phyloP scores from a whole-genome alignment of 768 basidiomycete species.

The Calvatia gigantea region DNA sequence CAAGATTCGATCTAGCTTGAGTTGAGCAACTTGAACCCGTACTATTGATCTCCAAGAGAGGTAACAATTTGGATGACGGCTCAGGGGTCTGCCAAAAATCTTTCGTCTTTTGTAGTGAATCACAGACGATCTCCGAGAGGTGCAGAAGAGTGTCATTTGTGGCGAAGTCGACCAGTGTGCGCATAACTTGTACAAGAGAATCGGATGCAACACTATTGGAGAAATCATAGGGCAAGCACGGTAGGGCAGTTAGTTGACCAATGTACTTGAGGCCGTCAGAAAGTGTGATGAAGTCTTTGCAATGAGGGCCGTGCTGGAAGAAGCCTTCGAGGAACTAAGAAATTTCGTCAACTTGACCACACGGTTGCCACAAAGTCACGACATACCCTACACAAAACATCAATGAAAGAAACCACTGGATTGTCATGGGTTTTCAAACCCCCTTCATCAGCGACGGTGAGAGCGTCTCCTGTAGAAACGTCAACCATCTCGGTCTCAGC shows the following conservation, averaged over 20 bases:
- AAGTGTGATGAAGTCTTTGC: slow-evolving; percentile 81
- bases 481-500: slow-evolving; percentile 15
- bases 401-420: slow-evolving; percentile 71
- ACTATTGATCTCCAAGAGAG: slow-evolving; percentile 55
- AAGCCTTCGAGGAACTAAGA: slow-evolving; percentile 89
- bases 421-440: slow-evolving; percentile 65
- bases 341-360: slow-evolving; percentile 1
- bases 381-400: slow-evolving; percentile 72
- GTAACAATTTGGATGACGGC: slow-evolving; percentile 59
- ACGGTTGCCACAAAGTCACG: not conserved
- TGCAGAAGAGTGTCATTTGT: slow-evolving; percentile 71
- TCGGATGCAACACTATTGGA: slow-evolving; percentile 82
- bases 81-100: slow-evolving; percentile 62
- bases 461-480: slow-evolving; percentile 17
- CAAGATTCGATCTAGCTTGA: slow-evolving; percentile 2
- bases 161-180: slow-evolving; percentile 86
- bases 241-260: slow-evolving; percentile 73
- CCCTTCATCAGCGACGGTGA: slow-evolving; percentile 23
- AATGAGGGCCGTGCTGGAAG: slow-evolving; percentile 88
- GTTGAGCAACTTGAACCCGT: slow-evolving; percentile 18
- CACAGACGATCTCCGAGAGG: slow-evolving; percentile 65
- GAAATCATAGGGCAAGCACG: slow-evolving; percentile 88
- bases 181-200: slow-evolving; percentile 84
- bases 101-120: slow-evolving; percentile 64
- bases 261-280: slow-evolving; percentile 72